A percentile compares a stretch with the other conserved stretches of the same genome.
Conservation (phyloP, 805 yeast species). For the Kuraishia piskuri region DNA sequence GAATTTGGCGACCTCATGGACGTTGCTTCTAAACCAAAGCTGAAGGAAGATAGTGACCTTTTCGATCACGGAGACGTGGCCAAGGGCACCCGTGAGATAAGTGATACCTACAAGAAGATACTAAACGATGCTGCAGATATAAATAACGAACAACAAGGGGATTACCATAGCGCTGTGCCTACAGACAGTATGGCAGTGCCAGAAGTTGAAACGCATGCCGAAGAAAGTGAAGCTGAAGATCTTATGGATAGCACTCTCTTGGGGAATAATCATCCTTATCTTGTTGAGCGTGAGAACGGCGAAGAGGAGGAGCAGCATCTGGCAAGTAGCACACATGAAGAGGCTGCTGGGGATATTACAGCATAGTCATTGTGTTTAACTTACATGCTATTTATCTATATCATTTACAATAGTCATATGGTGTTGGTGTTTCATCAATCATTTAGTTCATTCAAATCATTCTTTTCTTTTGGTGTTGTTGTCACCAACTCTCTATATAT, state of each 20-base stretch:
- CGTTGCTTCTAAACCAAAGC: conserved; percentile 4
- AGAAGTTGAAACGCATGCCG: background rate
- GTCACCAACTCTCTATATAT: background rate
- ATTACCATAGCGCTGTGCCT: no score
- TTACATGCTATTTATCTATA: no score
- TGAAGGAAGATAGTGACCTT: conserved; percentile 15
- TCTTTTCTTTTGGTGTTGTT: background rate
- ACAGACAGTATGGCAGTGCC: background rate
- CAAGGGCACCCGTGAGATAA: conserved; percentile 12
- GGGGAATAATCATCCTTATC: background rate
- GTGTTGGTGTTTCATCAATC: background rate
- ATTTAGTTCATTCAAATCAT: background rate
- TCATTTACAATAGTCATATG: background rate
- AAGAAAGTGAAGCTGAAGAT: background rate
- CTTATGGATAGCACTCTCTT: background rate
- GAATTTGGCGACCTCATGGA: conserved; percentile 19
- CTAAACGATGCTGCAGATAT: background rate
- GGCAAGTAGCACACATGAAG: background rate
- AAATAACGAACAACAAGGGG: background rate
- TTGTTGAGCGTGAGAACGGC: background rate
- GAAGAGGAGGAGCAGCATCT: background rate
- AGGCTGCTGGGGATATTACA: background rate
- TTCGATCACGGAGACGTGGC: conserved; percentile 18
- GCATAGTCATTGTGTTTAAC: background rate
- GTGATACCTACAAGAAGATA: background rate